phyloP scores from a whole-genome alignment of 805 yeast genomes.

The Naumovozyma baii region DNA sequence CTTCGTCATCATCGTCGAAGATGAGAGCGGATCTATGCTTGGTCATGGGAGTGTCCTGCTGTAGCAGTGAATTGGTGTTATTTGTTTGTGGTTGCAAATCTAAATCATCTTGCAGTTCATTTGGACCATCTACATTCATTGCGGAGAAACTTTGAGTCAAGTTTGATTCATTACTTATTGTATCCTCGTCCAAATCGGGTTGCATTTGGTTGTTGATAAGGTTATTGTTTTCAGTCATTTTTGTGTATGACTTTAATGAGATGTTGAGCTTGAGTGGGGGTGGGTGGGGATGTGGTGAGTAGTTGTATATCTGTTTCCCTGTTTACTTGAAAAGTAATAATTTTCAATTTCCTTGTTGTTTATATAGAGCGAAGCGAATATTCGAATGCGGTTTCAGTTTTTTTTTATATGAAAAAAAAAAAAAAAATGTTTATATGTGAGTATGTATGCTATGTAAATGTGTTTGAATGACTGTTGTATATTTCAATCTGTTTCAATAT shows the following conservation, averaged over 20 bases:
- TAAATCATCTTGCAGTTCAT: slow-evolving; percentile 9
- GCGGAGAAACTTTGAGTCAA: slow-evolving; percentile 28
- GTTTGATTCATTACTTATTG: slow-evolving; percentile 3
- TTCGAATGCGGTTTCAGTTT: too few species aligned
- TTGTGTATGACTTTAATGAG: not conserved
- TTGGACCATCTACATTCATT: slow-evolving; percentile 28
- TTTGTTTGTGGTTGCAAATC: not conserved
- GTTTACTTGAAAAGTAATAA: too few species aligned
- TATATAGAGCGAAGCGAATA: too few species aligned
- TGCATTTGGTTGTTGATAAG: slow-evolving; percentile 7
- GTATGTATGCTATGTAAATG: not conserved
- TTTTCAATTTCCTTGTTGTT: too few species aligned
- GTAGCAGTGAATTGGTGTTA: too few species aligned
- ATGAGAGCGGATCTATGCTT: slow-evolving; percentile 53
- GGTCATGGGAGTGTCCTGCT: slow-evolving; percentile 2
- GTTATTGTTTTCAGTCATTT: not conserved
- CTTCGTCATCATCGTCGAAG: slow-evolving; percentile 54
- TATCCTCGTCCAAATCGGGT: too few species aligned
- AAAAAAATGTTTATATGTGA: too few species aligned
- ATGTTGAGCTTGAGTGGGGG: not conserved
- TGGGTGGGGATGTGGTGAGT: too few species aligned
- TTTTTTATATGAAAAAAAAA: too few species aligned
- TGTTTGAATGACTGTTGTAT: not conserved
- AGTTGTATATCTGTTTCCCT: too few species aligned
- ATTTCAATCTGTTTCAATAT: not conserved